Conservation (phyloP, 1,284 basidiomycete species). For the Marasmius tenuissimus region DNA sequence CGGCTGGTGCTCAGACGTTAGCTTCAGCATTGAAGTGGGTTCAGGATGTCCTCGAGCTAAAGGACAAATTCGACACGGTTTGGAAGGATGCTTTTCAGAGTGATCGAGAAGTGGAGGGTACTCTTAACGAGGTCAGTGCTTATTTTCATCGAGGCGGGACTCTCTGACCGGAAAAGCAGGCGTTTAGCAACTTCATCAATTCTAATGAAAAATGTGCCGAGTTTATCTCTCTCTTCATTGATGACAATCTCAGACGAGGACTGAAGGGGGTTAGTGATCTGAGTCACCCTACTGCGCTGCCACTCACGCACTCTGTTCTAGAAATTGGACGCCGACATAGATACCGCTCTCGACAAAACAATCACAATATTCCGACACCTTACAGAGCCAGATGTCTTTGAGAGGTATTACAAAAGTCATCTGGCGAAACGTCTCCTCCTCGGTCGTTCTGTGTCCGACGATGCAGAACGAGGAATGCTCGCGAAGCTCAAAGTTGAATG, state of each 20-base stretch:
- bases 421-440: slow-evolving; percentile 90
- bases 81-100: slow-evolving; percentile 72
- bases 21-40: slow-evolving; percentile 88
- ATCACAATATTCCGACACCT: slow-evolving; percentile 95
- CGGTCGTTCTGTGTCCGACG: slow-evolving; percentile 90
- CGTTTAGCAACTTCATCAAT: slow-evolving; percentile 94
- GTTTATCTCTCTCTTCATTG: slow-evolving; percentile 96
- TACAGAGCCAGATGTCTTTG: slow-evolving; percentile 96
- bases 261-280: slow-evolving; percentile 79
- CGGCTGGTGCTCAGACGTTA: slow-evolving; percentile 45
- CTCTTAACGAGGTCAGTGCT: slow-evolving; percentile 77
- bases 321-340: slow-evolving; percentile 96
- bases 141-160: not conserved
- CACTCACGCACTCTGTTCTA: slow-evolving; percentile 30
- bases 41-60: slow-evolving; percentile 87
- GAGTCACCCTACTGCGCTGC: not conserved
- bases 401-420: slow-evolving; percentile 97
- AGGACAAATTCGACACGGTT: slow-evolving; percentile 86
- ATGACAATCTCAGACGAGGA: slow-evolving; percentile 95
- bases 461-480: slow-evolving; percentile 97
- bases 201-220: slow-evolving; percentile 87
- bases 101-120: slow-evolving; percentile 81
- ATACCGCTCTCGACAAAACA: slow-evolving; percentile 88
- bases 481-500: slow-evolving; percentile 97
- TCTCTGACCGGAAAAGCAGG: slow-evolving; percentile 45